phyloP scores from a whole-genome alignment of 2,329 filamentous ascomycete genomes.

The Colletotrichum spaethianum region DNA sequence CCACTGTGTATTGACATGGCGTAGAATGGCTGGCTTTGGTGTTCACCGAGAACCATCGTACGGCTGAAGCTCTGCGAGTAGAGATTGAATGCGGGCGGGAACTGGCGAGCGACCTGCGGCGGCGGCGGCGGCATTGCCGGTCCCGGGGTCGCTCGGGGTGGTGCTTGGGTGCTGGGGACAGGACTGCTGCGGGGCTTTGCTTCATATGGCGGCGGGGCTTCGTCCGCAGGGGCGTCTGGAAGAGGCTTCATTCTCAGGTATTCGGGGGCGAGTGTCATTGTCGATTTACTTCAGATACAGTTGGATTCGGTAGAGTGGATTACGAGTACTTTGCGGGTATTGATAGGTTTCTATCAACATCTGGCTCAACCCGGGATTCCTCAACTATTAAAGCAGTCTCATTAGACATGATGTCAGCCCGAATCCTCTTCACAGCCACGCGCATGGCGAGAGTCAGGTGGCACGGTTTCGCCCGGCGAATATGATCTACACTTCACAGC shows the following conservation, averaged over 20 bases:
- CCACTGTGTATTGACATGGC: constrained; percentile 40
- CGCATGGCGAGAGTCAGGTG: constrained; percentile 3
- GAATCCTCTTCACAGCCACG: constrained; percentile 31
- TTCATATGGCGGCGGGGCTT: constrained; percentile 39
- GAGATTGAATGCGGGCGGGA: constrained; percentile 42
- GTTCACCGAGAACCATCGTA: constrained; percentile 39
- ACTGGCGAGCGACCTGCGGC: constrained; percentile 38
- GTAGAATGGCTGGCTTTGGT: constrained; percentile 39
- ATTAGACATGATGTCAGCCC: constrained; percentile 20
- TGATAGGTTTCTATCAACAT: background rate
- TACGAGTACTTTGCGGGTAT: background rate
- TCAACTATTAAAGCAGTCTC: background rate
- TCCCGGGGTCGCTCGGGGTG: background rate
- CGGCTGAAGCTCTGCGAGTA: constrained; percentile 41
- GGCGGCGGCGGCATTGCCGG: background rate
- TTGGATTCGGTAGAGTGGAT: background rate
- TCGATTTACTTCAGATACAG: background rate
- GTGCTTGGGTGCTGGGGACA: background rate
- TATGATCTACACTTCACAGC: constrained; percentile 35
- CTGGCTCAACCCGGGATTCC: background rate
- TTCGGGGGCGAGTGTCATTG: background rate
- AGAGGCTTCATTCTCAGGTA: constrained; percentile 18
- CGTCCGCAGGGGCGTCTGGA: constrained; percentile 8
- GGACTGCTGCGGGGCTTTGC: constrained; percentile 23
- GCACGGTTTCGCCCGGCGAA: constrained; percentile 14